Evolutionary conservation across 75 land plant genomes (phyloP).

Genomic region (Picea sitchensis): DNA sequence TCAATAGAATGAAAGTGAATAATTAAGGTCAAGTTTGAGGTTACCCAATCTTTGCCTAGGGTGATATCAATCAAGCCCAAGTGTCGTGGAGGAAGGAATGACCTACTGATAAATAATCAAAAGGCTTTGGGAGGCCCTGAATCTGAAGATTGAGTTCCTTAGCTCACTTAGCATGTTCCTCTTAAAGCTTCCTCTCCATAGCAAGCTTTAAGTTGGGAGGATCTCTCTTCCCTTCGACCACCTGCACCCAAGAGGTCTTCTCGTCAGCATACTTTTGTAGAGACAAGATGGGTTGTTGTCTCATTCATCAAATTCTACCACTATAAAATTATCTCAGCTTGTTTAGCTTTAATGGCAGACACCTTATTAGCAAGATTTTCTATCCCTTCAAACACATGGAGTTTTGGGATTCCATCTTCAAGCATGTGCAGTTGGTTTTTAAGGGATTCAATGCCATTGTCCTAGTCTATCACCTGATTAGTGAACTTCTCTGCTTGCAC

Average conservation of each 20-base stretch:
- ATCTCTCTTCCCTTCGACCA: not conserved
- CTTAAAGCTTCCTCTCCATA: not conserved
- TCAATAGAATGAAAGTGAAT: not conserved
- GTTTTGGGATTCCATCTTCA: no score
- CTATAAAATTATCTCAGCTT: no score
- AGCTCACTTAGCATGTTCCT: not conserved
- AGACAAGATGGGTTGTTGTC: not conserved
- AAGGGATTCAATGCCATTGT: no score
- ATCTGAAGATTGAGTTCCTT: not conserved
- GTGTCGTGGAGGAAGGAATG: not conserved
- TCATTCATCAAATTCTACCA: no score
- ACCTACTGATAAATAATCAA: not conserved
- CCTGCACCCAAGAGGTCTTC: not conserved
- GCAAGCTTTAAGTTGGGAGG: not conserved
- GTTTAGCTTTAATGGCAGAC: no score
- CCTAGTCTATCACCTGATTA: no score
- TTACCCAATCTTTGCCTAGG: not conserved
- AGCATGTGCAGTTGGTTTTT: no score
- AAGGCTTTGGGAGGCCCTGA: not conserved
- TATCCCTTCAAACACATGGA: no score
- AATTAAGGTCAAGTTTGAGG: not conserved
- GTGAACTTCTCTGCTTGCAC: no score
- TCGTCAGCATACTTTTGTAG: not conserved
- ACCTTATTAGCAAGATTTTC: no score
- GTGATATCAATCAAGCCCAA: not conserved